Evolutionary conservation across 441 rosid genomes (phyloP), one percentile per base, ranked within the genome.

Genomic region (Geranium incanum): DNA sequence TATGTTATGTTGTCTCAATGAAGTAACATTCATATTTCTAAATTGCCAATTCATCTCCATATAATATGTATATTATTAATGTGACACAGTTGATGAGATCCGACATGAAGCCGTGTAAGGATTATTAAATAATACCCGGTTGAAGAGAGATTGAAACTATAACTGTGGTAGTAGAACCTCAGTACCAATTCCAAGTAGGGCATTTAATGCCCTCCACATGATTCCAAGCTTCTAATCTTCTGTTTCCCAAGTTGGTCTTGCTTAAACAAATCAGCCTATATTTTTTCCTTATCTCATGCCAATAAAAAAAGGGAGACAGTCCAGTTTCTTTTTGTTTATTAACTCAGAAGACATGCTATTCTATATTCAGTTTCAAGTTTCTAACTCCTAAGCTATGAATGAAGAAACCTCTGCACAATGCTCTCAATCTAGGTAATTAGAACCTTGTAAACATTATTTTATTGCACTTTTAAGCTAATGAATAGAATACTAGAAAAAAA

Each of bases 171-270:
- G 71, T 70, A 71, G 72, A 80, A 70, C 79, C 78, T 85, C 73
- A 83, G 79, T 75, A 76, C 79, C 78, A 48, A 66, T 71, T 76
- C 76, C 45, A 70, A 72, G 79, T 66, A 75, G 70, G 72, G 81
- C 88, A 84, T 86, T 89, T 68, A 89, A 84, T 86, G 95, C 55
- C 68, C 62, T 76, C 75, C 89, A 87, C 86, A 82, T 81, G 86
- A 84, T 82, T 84, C 88, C 86, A 86, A 80, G 82, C 85, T 81
- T 80, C 73, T 82, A 81, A 82, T 78, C 85, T 82, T 80, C 72
- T 76, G 67, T 73, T 79, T 78, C 77, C 79, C 83, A 73, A 70
- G 79, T 74, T 84, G 78, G 79, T 85, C 50, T 79, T 66, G 55
- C 28, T 16, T 41, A 41, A 41, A 38, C 43, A 65, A 38, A 38